Conservation (phyloP, 495 filamentous ascomycete species). For the Xylaria intraflava region DNA sequence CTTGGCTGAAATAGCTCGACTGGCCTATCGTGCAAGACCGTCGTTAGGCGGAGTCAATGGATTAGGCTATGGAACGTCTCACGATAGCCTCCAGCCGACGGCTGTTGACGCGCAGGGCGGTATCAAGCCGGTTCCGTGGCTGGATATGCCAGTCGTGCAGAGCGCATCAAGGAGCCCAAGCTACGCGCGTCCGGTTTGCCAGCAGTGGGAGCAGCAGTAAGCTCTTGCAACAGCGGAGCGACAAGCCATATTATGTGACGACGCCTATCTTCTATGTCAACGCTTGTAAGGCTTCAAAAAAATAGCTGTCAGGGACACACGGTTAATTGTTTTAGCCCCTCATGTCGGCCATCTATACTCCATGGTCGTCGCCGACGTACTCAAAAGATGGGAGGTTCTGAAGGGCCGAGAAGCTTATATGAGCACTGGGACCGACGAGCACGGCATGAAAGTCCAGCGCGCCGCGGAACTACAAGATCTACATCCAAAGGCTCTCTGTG, state of each 20-base stretch:
- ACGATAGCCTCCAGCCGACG: slow-evolving; percentile 10
- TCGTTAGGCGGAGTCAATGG: background rate
- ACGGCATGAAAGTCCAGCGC: slow-evolving; percentile 95
- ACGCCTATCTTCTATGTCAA: slow-evolving; percentile 99
- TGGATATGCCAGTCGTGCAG: slow-evolving; percentile 25
- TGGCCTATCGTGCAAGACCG: background rate
- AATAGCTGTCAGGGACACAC: background rate
- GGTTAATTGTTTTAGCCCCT: slow-evolving; percentile 54
- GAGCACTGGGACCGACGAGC: slow-evolving; percentile 93
- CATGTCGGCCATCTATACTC: slow-evolving; percentile 94
- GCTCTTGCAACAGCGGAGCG: slow-evolving; percentile 10
- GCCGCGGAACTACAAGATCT: slow-evolving; percentile 60
- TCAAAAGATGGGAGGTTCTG: slow-evolving; percentile 88
- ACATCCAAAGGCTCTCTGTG: slow-evolving; percentile 48
- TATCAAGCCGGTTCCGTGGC: slow-evolving; percentile 10
- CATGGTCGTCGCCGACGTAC: slow-evolving; percentile 81
- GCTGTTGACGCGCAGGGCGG: slow-evolving; percentile 9
- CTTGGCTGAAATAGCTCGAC: background rate
- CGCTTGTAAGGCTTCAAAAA: slow-evolving; percentile 53
- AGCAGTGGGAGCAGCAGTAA: slow-evolving; percentile 1
- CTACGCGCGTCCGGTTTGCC: slow-evolving; percentile 16
- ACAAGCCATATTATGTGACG: slow-evolving; percentile 93
- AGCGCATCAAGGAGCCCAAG: slow-evolving; percentile 1
- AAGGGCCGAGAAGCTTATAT: slow-evolving; percentile 62
- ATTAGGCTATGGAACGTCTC: slow-evolving; percentile 17